Base-by-base conservation (phyloP, 345 rosid genomes). In the Microcos paniculata region DNA sequence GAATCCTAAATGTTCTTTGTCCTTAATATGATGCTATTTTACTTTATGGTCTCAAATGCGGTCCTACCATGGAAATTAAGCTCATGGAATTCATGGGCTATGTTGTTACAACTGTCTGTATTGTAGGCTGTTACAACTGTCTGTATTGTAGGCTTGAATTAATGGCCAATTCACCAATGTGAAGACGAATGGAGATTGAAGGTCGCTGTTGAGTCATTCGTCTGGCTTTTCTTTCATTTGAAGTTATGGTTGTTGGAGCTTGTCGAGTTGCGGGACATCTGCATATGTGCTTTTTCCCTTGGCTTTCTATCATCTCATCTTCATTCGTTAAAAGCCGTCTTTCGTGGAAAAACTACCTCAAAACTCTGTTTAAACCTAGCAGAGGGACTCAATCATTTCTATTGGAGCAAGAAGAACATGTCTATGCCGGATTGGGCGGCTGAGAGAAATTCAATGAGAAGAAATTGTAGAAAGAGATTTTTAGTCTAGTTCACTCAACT, bases 61-160 rank as follows among this genome's bases (percentile, higher is more conserved):
- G 86, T 70, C 87, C 88, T 77, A 84, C 82, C 78, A 8, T 76
- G 76, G 80, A 76, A 70, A 49, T 51, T 80, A 46, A 76, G 51
- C 76, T 69, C 18, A 68, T 81, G 61, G 73, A 53, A 73, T 65
- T 28, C 68, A 73, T 64, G 55, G 70, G 24, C 51, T 30, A 62
- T 49, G 70, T 62, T 82, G n/a, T 30, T 68, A 58, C 35, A 57
- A 33, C 28, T 64, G 79, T 59, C 69, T 57, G 42, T 53, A 55
- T 23, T 19, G 58, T n/a, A n/a, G n/a, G n/a, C n/a, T n/a, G n/a
- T 30, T 68, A 58, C 35, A 57, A 33, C 28, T 64, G 79, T 59
- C 69, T 43, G 38, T 74, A 40, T 33, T 62, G 3, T 35, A 30
- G 26, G 62, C 15, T 56, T 38, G 59, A 72, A 40, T 6, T 40